Conservation (phyloP, 495 filamentous ascomycete species). For the Tuber magnatum region DNA sequence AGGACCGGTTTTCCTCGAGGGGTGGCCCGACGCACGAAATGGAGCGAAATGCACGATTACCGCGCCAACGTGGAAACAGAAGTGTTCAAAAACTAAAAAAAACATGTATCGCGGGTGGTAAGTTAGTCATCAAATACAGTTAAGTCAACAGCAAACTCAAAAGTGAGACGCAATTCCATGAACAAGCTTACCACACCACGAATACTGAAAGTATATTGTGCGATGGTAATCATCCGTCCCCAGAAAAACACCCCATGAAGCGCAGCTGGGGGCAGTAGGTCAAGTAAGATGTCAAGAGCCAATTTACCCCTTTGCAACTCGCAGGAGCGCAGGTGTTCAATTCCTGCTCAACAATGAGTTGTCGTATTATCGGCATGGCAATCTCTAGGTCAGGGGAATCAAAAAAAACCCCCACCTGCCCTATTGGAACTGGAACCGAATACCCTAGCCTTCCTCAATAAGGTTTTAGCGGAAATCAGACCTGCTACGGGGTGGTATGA, state of each 20-base stretch:
- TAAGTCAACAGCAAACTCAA: background rate
- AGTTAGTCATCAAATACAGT: background rate
- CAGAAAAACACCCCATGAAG: background rate
- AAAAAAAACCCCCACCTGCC: background rate
- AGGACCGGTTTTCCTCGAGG: background rate
- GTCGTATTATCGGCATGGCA: background rate
- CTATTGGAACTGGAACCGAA: background rate
- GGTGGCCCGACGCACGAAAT: too few relatives aligned
- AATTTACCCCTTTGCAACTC: background rate
- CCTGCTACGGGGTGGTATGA: too few relatives aligned
- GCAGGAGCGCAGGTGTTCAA: background rate
- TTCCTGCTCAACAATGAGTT: background rate
- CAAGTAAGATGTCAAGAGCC: background rate
- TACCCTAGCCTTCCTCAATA: too few relatives aligned
- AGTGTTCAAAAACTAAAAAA: too few relatives aligned
- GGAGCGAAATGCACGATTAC: too few relatives aligned
- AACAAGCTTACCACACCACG: background rate
- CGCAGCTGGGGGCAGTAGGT: background rate
- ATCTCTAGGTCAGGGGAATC: background rate
- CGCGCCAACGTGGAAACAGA: too few relatives aligned
- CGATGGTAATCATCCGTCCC: too few relatives aligned
- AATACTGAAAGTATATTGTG: background rate
- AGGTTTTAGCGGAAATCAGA: too few relatives aligned
- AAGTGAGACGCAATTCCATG: background rate
- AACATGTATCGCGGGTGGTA: background rate